phyloP scores from a whole-genome alignment of 2,329 filamentous ascomycete species.

The Ophiostoma triangulosporum region DNA sequence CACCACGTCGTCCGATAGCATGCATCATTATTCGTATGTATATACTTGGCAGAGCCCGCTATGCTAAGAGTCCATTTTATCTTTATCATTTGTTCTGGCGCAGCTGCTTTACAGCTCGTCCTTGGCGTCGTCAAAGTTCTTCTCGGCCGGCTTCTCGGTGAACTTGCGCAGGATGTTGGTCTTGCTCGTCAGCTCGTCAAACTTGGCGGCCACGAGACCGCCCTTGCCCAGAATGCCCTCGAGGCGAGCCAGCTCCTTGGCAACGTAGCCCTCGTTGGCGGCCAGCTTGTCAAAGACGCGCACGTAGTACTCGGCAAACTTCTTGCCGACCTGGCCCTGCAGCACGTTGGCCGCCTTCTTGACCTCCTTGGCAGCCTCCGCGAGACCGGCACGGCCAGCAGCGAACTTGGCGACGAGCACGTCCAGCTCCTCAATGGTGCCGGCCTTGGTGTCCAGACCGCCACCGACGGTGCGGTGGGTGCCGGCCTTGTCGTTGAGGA shows the following conservation, averaged over 20 bases:
- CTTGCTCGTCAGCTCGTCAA: slow-evolving; percentile 75
- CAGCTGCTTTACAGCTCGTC: slow-evolving; percentile 49
- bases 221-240: slow-evolving; percentile 75
- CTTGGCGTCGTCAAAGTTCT: slow-evolving; percentile 36
- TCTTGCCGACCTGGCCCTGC: slow-evolving; percentile 48
- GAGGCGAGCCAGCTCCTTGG: slow-evolving; percentile 75
- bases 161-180: slow-evolving; percentile 82
- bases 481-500: slow-evolving; percentile 78
- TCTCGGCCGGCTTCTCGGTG: slow-evolving; percentile 42
- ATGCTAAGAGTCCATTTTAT: too few relatives aligned
- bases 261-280: slow-evolving; percentile 62
- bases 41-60: too few relatives aligned
- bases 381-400: slow-evolving; percentile 41
- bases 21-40: too few relatives aligned
- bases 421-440: slow-evolving; percentile 71
- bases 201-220: slow-evolving; percentile 69
- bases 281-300: slow-evolving; percentile 77
- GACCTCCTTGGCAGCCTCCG: slow-evolving; percentile 54
- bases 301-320: slow-evolving; percentile 88
- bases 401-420: slow-evolving; percentile 60
- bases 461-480: slow-evolving; percentile 76
- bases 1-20: too few relatives aligned
- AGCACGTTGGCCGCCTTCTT: slow-evolving; percentile 56
- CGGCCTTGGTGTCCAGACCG: slow-evolving; percentile 62
- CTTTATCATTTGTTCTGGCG: not conserved